phyloP scores from a whole-genome alignment of 176 grass and related monocot genomes.

The Themeda triandra region DNA sequence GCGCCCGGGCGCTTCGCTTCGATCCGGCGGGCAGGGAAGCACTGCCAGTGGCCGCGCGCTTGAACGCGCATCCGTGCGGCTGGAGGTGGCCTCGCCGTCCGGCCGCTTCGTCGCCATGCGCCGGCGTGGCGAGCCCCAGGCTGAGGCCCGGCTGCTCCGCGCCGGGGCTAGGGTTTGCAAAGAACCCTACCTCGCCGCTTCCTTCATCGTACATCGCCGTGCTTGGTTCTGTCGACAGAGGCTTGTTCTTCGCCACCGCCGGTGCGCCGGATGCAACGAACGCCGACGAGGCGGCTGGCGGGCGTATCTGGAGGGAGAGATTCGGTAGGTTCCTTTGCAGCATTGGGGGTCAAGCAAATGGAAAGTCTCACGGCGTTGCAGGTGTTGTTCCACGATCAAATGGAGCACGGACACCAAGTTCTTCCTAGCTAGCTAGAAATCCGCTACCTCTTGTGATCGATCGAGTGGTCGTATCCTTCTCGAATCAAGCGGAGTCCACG shows the following conservation, averaged over 20 bases:
- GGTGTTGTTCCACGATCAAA: constrained; percentile 13
- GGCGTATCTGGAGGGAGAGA: constrained; percentile 82
- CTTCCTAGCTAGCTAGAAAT: not conserved
- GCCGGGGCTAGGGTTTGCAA: constrained; percentile 45
- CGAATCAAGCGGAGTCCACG: constrained; percentile 10
- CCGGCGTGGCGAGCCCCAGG: constrained; percentile 36
- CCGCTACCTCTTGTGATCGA: not conserved
- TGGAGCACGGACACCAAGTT: not conserved
- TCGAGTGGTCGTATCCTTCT: constrained; percentile 10
- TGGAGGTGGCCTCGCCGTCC: constrained; percentile 8
- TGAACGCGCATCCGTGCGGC: constrained; percentile 53
- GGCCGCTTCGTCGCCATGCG: not conserved
- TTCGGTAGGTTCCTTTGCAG: constrained; percentile 53
- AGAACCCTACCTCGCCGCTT: constrained; percentile 39
- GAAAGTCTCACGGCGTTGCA: not conserved
- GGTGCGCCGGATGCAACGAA: not conserved
- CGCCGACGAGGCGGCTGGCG: constrained; percentile 32
- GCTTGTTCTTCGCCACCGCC: constrained; percentile 22
- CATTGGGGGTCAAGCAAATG: constrained; percentile 34
- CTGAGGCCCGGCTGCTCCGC: constrained; percentile 39
- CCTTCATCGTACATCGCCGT: constrained; percentile 16
- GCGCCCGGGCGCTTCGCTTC: constrained; percentile 73
- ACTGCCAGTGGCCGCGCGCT: constrained; percentile 36
- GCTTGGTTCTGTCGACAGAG: constrained; percentile 9
- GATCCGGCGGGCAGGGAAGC: constrained; percentile 11